Evolutionary conservation across 2,329 filamentous ascomycete species (phyloP).

Genomic region (Leptodontidium sp.): DNA sequence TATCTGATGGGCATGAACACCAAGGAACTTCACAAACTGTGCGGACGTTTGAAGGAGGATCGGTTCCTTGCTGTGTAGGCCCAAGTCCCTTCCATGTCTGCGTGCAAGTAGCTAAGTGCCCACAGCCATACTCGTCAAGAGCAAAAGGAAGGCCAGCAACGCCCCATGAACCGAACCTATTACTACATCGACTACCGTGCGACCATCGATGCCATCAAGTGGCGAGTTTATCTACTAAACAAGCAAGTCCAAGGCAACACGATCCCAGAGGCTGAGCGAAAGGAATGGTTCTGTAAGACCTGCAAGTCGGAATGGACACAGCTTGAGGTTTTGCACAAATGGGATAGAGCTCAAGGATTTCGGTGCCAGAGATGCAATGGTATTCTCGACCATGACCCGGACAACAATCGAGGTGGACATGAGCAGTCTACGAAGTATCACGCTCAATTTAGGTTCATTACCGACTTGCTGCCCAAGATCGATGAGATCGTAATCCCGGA

Average conservation of each 20-base stretch:
- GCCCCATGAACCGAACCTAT: conserved; percentile 87
- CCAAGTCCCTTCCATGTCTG: neutral
- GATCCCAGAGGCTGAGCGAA: conserved; percentile 82
- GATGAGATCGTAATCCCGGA: conserved; percentile 78
- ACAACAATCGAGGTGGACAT: conserved; percentile 73
- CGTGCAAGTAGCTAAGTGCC: conserved; percentile 5
- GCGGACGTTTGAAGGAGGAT: conserved; percentile 84
- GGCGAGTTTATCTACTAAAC: conserved; percentile 86
- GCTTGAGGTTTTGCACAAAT: conserved; percentile 85
- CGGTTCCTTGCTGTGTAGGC: conserved; percentile 80
- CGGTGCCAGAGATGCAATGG: conserved; percentile 81
- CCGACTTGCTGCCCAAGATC: conserved; percentile 77
- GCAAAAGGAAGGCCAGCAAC: conserved; percentile 79
- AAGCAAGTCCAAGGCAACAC: conserved; percentile 88
- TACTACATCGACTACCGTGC: conserved; percentile 97
- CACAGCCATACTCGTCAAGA: conserved; percentile 76
- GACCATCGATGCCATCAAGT: conserved; percentile 96
- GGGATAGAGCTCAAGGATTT: conserved; percentile 74
- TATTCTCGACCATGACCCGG: conserved; percentile 69
- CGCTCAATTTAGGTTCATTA: conserved; percentile 80
- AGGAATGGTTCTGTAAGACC: conserved; percentile 85
- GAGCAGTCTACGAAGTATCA: conserved; percentile 79
- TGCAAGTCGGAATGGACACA: conserved; percentile 89
- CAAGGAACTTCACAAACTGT: conserved; percentile 91
- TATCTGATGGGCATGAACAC: conserved; percentile 88